These are phyloP conservation scores for Neoarthrinium moseri DNA, from an alignment of 2,329 filamentous ascomycete species.

Conservation along the genomic window DNA sequence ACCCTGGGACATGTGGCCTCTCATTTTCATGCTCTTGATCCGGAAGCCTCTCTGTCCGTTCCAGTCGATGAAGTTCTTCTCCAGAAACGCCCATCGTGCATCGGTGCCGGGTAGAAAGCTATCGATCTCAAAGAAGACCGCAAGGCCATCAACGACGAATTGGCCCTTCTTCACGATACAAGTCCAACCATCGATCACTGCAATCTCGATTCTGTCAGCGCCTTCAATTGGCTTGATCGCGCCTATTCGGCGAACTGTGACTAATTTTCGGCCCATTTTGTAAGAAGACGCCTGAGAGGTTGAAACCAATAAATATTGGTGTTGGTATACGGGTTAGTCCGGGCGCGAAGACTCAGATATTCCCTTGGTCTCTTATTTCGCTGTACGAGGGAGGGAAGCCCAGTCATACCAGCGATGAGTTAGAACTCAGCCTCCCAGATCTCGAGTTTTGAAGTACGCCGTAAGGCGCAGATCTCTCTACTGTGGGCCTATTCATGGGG, in stretches of 20 bases:
- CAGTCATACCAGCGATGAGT: too few relatives aligned
- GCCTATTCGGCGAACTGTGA: conserved; percentile 22
- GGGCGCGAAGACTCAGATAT: too few relatives aligned
- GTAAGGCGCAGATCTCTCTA: too few relatives aligned
- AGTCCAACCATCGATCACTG: conserved; percentile 24
- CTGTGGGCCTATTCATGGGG: too few relatives aligned
- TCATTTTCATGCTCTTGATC: conserved; percentile 15
- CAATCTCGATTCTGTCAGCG: conserved; percentile 12
- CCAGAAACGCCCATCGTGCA: conserved; percentile 16
- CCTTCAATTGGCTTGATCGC: conserved; percentile 12
- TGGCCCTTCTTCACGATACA: conserved; percentile 15
- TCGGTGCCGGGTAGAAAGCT: conserved; percentile 23
- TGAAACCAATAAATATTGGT: too few relatives aligned
- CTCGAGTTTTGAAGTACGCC: too few relatives aligned
- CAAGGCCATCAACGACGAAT: conserved; percentile 16
- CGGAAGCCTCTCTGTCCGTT: conserved; percentile 19
- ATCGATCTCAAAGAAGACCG: conserved; percentile 29
- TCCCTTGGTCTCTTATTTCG: too few relatives aligned
- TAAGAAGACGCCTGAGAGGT: background rate
- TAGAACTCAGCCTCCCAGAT: too few relatives aligned
- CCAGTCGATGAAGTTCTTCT: conserved; percentile 12
- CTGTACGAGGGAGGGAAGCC: too few relatives aligned
- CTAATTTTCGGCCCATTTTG: conserved; percentile 27
- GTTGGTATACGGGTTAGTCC: too few relatives aligned
- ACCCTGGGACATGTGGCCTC: conserved; percentile 23